A percentile compares a stretch with the other conserved stretches of the same genome.
These are phyloP conservation scores for Candolleomyces aberdarensis DNA, from an alignment of 768 basidiomycete species.

Conservation along the genomic window DNA sequence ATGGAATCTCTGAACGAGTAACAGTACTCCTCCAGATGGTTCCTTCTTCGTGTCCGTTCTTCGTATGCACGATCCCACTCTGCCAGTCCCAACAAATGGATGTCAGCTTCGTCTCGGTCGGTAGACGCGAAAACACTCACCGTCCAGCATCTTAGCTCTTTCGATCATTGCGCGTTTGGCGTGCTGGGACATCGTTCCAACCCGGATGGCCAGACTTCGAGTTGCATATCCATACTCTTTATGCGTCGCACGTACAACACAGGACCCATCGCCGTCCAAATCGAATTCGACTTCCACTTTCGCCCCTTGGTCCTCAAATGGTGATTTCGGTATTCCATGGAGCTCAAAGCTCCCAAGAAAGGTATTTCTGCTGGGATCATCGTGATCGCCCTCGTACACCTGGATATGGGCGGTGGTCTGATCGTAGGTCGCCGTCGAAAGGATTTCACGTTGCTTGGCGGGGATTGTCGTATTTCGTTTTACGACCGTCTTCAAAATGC, in stretches of 20 bases:
- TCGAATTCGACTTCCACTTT: not conserved
- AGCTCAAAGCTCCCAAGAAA: not conserved
- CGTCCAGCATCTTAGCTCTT: not conserved
- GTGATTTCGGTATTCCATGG: not conserved
- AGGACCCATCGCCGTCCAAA: not conserved
- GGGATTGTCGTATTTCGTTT: not conserved
- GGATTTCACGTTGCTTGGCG: not conserved
- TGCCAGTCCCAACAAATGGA: not conserved
- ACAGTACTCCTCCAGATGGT: not conserved
- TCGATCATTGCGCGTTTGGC: not conserved
- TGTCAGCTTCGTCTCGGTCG: not conserved
- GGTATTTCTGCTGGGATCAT: not conserved
- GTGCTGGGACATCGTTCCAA: not conserved
- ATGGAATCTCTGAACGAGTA: not conserved
- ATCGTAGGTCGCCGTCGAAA: not conserved
- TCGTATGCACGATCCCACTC: not conserved
- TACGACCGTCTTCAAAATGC: too few relatives aligned
- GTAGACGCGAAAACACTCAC: not conserved
- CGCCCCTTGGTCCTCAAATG: too few relatives aligned
- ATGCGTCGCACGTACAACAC: not conserved
- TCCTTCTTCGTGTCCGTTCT: not conserved
- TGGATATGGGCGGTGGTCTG: not conserved
- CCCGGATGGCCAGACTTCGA: not conserved
- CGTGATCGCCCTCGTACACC: not conserved
- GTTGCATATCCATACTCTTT: not conserved